These are phyloP conservation scores for Clathrus columnatus DNA, from an alignment of 768 basidiomycete genomes.

Conservation along the genomic window DNA sequence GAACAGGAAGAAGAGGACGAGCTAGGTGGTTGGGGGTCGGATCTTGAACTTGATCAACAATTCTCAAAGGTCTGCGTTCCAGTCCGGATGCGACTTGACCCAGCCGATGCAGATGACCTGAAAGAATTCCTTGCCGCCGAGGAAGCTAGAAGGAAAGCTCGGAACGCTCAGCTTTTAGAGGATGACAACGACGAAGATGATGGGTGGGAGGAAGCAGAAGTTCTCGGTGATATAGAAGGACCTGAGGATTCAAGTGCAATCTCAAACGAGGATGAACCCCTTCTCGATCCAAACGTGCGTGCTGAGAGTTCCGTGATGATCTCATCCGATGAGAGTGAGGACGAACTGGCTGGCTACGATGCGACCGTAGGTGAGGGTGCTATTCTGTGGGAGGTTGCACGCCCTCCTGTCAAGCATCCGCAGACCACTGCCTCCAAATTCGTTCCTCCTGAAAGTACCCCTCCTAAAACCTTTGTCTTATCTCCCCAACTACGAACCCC, in stretches of 20 bases:
- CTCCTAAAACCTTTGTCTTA: slow-evolving; percentile 10
- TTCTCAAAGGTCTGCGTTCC: slow-evolving; percentile 19
- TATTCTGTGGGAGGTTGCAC: slow-evolving; percentile 1
- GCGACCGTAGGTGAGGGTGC: slow-evolving; percentile 10
- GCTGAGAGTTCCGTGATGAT: not conserved
- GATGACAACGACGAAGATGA: slow-evolving; percentile 37
- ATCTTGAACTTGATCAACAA: slow-evolving; percentile 14
- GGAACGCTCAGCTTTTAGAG: slow-evolving; percentile 17
- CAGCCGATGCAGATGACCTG: slow-evolving; percentile 54
- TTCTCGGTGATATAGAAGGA: not conserved
- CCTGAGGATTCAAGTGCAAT: not conserved
- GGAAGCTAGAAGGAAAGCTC: slow-evolving; percentile 31
- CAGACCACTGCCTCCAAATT: slow-evolving; percentile 16
- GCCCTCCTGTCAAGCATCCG: slow-evolving; percentile 14
- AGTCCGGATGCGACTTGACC: slow-evolving; percentile 36
- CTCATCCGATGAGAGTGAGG: not conserved
- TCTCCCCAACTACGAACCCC: slow-evolving; percentile 22
- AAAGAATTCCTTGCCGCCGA: slow-evolving; percentile 62
- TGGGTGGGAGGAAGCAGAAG: slow-evolving; percentile 21
- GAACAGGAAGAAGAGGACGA: slow-evolving; percentile 14
- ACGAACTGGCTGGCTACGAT: slow-evolving; percentile 9
- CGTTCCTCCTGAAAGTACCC: slow-evolving; percentile 4
- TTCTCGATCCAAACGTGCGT: not conserved
- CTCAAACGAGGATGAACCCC: not conserved
- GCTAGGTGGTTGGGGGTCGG: slow-evolving; percentile 21